Evolutionary conservation across 129 eudicot species (phyloP).

Genomic region (Deinandra increscens): DNA sequence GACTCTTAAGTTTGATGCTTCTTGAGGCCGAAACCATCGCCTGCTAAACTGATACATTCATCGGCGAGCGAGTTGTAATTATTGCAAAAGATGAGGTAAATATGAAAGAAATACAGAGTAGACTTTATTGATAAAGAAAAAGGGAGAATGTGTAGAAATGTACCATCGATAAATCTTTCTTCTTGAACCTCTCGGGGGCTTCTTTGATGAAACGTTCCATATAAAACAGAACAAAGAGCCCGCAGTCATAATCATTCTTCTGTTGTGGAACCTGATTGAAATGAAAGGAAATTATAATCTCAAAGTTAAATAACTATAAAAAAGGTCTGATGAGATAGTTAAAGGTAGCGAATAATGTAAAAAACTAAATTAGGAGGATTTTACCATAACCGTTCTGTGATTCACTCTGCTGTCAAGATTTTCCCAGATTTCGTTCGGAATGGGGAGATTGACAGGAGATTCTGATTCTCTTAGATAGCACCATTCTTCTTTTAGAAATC

Average conservation of each 20-base stretch:
- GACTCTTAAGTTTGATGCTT: conserved; percentile 72
- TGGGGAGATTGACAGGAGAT: conserved; percentile 39
- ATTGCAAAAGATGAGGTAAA: neutral
- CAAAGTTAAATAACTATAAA: neutral
- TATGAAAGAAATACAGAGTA: neutral
- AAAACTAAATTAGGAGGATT: neutral
- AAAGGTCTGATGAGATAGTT: neutral
- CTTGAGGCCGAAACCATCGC: conserved; percentile 69
- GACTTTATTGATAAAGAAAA: neutral
- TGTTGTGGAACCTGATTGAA: conserved; percentile 76
- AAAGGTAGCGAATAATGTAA: neutral
- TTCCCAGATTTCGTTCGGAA: conserved; percentile 51
- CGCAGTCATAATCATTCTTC: conserved; percentile 75
- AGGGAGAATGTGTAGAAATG: neutral
- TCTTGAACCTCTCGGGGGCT: conserved; percentile 63
- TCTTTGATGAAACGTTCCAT: conserved; percentile 77
- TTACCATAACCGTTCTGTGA: conserved; percentile 50
- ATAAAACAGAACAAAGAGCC: conserved; percentile 75
- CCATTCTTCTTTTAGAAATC: conserved; percentile 82
- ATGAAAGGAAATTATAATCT: neutral
- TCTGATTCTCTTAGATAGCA: conserved; percentile 43
- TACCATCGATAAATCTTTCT: conserved; percentile 51
- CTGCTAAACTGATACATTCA: conserved; percentile 56
- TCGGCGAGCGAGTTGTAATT: conserved; percentile 15
- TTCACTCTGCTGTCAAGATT: conserved; percentile 51